Evolutionary conservation across 305 asterid genomes (phyloP).

Genomic region (Fraxinus ornus): DNA sequence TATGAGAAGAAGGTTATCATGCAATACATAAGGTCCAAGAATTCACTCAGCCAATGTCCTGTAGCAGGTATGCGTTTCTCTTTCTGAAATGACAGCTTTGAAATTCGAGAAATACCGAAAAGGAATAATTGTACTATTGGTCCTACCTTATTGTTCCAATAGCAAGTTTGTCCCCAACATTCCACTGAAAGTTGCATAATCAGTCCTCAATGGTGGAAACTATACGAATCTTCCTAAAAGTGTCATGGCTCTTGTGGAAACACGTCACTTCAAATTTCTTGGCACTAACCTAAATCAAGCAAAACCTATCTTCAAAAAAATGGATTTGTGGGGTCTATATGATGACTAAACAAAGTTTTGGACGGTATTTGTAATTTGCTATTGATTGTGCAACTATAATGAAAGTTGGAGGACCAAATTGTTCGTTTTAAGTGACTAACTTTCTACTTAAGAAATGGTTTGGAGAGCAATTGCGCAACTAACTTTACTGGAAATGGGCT

Average conservation of each 20-base stretch:
- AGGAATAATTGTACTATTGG: not conserved
- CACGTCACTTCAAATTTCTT: not conserved
- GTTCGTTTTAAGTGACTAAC: not conserved
- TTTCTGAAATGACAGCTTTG: not conserved
- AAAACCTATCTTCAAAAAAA: not conserved
- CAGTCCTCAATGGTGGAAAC: not conserved
- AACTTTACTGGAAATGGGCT: not conserved
- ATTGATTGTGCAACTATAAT: not conserved
- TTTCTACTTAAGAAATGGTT: not conserved
- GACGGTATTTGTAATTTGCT: not conserved
- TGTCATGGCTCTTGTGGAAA: not conserved
- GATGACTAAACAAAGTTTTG: not conserved
- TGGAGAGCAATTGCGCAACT: not conserved
- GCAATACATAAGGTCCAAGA: slow-evolving; percentile 49
- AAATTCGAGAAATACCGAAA: not conserved
- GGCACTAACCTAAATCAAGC: not conserved
- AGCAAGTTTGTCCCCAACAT: not conserved
- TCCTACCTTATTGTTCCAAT: not conserved
- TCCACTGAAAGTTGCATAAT: not conserved
- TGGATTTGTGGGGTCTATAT: not conserved
- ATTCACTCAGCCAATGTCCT: slow-evolving; percentile 50
- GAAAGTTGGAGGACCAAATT: not conserved
- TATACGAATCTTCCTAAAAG: not conserved
- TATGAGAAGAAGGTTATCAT: slow-evolving; percentile 62
- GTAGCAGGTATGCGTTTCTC: slow-evolving; percentile 56